A percentile compares a stretch with the other conserved stretches of the same genome.
Evolutionary conservation across 2,329 filamentous ascomycete species (phyloP).

Genomic region (Cytospora chrysosperma): DNA sequence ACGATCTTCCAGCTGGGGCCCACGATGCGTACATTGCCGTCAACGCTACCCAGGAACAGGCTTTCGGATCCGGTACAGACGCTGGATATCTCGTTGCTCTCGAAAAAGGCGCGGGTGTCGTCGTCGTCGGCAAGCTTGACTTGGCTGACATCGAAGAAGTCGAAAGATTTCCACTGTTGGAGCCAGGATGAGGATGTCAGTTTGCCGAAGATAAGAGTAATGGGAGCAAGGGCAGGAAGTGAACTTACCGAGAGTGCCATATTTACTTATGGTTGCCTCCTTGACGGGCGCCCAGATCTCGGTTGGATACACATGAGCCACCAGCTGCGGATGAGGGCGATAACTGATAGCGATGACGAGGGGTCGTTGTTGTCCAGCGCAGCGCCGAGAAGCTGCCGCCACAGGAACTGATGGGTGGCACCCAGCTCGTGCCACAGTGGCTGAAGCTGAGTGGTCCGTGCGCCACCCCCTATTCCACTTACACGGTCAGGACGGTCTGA

Average conservation of each 20-base stretch:
- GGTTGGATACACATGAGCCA: background rate
- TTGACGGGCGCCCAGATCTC: conserved; percentile 5
- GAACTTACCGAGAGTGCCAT: conserved; percentile 17
- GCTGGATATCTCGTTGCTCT: conserved; percentile 78
- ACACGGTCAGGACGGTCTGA: background rate
- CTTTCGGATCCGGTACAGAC: conserved; percentile 85
- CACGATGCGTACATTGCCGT: conserved; percentile 85
- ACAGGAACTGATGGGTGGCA: background rate
- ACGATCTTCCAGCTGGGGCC: conserved; percentile 84
- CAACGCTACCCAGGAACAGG: conserved; percentile 81
- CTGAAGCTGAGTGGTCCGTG: background rate
- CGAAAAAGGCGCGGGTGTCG: conserved; percentile 68
- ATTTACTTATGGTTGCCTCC: conserved; percentile 11
- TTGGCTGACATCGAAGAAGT: conserved; percentile 95
- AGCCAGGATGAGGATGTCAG: background rate
- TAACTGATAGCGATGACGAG: conserved; percentile 1
- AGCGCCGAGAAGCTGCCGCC: background rate
- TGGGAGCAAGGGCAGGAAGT: no score
- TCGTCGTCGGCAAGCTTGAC: conserved; percentile 79
- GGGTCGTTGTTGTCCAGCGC: background rate
- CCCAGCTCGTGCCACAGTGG: background rate
- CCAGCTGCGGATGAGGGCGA: background rate
- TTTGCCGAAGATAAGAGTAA: background rate
- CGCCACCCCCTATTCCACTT: background rate
- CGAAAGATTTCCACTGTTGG: conserved; percentile 95